These are phyloP conservation scores for Aspergillus ochraceoroseus DNA, from an alignment of 2,329 filamentous ascomycete species.

Conservation along the genomic window DNA sequence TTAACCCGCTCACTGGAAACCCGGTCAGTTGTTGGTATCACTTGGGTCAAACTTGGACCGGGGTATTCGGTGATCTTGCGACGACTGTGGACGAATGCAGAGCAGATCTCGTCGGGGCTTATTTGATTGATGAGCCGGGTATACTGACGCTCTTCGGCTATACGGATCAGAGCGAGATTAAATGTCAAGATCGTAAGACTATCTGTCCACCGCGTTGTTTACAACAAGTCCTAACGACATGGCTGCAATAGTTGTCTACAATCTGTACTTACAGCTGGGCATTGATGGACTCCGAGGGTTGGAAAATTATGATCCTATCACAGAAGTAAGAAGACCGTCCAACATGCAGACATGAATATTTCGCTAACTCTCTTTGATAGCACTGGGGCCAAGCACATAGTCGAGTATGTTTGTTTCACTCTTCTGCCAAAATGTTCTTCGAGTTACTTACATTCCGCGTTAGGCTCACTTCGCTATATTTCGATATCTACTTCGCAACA, in stretches of 20 bases:
- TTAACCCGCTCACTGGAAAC: slow-evolving; percentile 52
- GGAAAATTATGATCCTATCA: slow-evolving; percentile 38
- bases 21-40: slow-evolving; percentile 53
- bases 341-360: background rate
- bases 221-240: background rate
- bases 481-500: slow-evolving; percentile 53
- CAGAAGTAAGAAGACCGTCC: slow-evolving; percentile 35
- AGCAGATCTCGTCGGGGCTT: slow-evolving; percentile 43
- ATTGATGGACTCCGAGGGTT: slow-evolving; percentile 42
- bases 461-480: slow-evolving; percentile 60
- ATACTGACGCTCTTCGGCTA: slow-evolving; percentile 42
- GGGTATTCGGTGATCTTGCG: slow-evolving; percentile 56
- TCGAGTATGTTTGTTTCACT: slow-evolving; percentile 6
- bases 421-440: background rate
- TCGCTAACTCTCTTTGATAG: slow-evolving; percentile 3
- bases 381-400: slow-evolving; percentile 21
- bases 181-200: slow-evolving; percentile 15
- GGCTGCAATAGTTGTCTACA: slow-evolving; percentile 35
- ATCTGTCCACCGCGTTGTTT: slow-evolving; percentile 29
- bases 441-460: slow-evolving; percentile 30
- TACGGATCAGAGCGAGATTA: slow-evolving; percentile 1
- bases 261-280: slow-evolving; percentile 42
- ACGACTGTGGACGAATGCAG: slow-evolving; percentile 57
- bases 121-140: slow-evolving; percentile 44
- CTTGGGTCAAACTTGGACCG: slow-evolving; percentile 46